These are phyloP conservation scores for Logfia minima DNA, from an alignment of 129 eudicot species.

Conservation along the genomic window DNA sequence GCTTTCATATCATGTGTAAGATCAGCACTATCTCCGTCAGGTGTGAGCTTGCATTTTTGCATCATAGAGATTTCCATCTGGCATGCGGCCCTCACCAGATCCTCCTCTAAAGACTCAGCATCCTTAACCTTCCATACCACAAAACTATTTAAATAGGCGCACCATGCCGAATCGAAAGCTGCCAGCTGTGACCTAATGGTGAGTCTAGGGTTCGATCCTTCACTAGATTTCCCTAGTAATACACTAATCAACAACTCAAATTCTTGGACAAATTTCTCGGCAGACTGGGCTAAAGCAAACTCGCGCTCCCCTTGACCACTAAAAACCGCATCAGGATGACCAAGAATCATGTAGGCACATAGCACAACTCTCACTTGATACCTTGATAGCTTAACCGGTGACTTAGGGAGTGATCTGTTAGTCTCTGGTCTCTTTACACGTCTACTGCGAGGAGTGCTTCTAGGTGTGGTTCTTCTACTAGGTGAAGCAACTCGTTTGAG, in stretches of 20 bases:
- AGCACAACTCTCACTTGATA: slow-evolving; percentile 88
- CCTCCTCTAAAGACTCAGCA: slow-evolving; percentile 90
- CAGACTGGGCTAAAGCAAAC: slow-evolving; percentile 64
- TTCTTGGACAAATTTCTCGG: slow-evolving; percentile 64
- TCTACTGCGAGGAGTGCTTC: slow-evolving; percentile 39
- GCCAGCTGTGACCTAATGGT: slow-evolving; percentile 77
- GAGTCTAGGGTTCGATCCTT: slow-evolving; percentile 36
- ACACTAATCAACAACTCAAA: slow-evolving; percentile 65
- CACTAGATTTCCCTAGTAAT: slow-evolving; percentile 41
- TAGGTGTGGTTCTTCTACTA: slow-evolving; percentile 51
- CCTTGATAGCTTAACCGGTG: slow-evolving; percentile 59
- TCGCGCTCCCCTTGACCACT: slow-evolving; percentile 89
- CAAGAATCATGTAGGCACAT: slow-evolving; percentile 91
- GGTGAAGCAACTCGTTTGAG: slow-evolving; percentile 91
- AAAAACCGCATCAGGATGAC: slow-evolving; percentile 90
- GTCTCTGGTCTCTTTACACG: slow-evolving; percentile 46
- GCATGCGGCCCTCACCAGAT: slow-evolving; percentile 98
- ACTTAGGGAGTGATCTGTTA: slow-evolving; percentile 35
- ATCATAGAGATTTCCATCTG: slow-evolving; percentile 96
- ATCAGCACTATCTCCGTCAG: slow-evolving; percentile 63
- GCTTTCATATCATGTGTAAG: slow-evolving; percentile 95
- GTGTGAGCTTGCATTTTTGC: slow-evolving; percentile 87
- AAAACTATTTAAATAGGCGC: slow-evolving; percentile 81
- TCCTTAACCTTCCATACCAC: slow-evolving; percentile 97
- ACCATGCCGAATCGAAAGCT: slow-evolving; percentile 95